These are phyloP conservation scores for Colletotrichum spinosum DNA, from an alignment of 2,329 filamentous ascomycete species.

Conservation along the genomic window DNA sequence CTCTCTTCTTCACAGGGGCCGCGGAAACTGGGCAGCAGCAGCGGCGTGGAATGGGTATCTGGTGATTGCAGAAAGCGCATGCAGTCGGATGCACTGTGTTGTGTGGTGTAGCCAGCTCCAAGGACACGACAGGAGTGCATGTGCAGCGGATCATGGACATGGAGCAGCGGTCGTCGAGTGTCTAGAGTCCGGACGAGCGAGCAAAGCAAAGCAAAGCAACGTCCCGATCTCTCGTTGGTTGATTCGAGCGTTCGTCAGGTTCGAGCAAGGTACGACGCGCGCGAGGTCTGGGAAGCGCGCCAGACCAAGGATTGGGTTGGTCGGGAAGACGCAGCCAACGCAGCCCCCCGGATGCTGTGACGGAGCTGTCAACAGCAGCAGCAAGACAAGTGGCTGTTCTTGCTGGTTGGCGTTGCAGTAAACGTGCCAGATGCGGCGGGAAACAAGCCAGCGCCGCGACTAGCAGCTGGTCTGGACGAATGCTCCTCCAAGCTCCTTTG, in stretches of 20 bases:
- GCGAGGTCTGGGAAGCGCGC: slow-evolving; percentile 30
- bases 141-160: slow-evolving; percentile 46
- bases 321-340: slow-evolving; percentile 19
- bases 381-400: slow-evolving; percentile 16
- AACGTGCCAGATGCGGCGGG: slow-evolving; percentile 25
- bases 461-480: slow-evolving; percentile 13
- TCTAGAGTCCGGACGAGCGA: slow-evolving; percentile 26
- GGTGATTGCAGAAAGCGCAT: slow-evolving; percentile 34
- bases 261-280: slow-evolving; percentile 32
- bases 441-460: slow-evolving; percentile 6
- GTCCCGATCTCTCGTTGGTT: slow-evolving; percentile 25
- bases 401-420: slow-evolving; percentile 17
- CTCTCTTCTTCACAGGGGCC: slow-evolving; percentile 28
- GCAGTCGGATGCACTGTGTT: slow-evolving; percentile 33
- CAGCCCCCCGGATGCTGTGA: slow-evolving; percentile 25
- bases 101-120: slow-evolving; percentile 45
- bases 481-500: neutral
- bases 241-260: slow-evolving; percentile 25
- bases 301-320: slow-evolving; percentile 28
- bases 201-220: slow-evolving; percentile 25
- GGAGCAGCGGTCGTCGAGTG: slow-evolving; percentile 32
- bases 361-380: slow-evolving; percentile 18
- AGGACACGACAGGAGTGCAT: slow-evolving; percentile 50
- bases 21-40: slow-evolving; percentile 17
- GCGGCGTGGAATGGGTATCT: slow-evolving; percentile 16